Percentiles rank a stretch among this genome's conserved stretches.
Conservation (phyloP, 805 yeast species). For the Yarrowia deformans region DNA sequence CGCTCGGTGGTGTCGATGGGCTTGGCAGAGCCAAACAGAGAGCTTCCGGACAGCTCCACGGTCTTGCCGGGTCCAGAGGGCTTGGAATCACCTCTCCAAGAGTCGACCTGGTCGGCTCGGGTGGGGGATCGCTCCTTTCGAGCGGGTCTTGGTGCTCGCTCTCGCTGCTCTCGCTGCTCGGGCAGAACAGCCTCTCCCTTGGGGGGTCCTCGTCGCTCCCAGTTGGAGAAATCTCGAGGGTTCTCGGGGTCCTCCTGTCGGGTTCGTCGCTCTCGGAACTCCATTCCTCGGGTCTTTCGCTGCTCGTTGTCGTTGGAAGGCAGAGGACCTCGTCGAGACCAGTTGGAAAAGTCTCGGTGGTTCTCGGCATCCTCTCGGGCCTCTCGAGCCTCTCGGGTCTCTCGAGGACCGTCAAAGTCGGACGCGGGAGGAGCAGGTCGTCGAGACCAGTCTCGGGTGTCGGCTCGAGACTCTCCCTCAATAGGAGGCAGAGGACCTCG, state of each 20-base stretch:
- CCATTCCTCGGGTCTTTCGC: conserved; percentile 42
- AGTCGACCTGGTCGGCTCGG: conserved; percentile 45
- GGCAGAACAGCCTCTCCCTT: conserved; percentile 41
- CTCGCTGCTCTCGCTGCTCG: conserved; percentile 20
- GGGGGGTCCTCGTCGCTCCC: conserved; percentile 50
- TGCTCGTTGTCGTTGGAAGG: conserved; percentile 59
- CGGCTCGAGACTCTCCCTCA: conserved; percentile 50
- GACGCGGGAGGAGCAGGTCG: conserved; percentile 50
- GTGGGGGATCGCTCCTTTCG: conserved; percentile 44
- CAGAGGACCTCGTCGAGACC: conserved; percentile 55
- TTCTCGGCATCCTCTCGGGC: conserved; percentile 47
- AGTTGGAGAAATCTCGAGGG: conserved; percentile 58
- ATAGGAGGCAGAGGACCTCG: conserved; percentile 51
- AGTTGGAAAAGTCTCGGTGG: conserved; percentile 48
- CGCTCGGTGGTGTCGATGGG: conserved; percentile 80
- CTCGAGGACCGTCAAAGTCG: conserved; percentile 42
- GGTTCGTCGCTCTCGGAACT: conserved; percentile 40
- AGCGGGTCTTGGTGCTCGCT: conserved; percentile 43
- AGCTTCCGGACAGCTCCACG: conserved; percentile 35
- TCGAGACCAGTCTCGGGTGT: conserved; percentile 52
- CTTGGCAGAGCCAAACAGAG: conserved; percentile 83
- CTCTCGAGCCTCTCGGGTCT: conserved; percentile 46
- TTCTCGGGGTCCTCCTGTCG: conserved; percentile 45
- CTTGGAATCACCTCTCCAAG: conserved; percentile 50
- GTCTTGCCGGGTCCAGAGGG: conserved; percentile 43